Conservation (phyloP, 2,329 filamentous ascomycete genomes). For the Cadophora malorum region DNA sequence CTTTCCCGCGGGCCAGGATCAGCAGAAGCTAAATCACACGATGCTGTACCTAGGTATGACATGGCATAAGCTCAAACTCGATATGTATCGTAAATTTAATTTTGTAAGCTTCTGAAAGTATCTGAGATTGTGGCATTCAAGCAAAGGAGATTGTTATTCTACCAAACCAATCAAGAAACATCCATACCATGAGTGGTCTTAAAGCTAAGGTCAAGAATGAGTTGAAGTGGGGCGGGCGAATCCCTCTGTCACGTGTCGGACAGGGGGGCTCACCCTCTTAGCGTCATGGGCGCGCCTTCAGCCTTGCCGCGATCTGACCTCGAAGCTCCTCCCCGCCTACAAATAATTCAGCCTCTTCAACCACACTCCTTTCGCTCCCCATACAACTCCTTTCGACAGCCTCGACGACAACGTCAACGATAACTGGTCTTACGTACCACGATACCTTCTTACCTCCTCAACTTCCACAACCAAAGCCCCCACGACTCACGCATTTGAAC, state of each 20-base stretch:
- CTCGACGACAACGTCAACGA: constrained; percentile 1
- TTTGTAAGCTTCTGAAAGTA: no score
- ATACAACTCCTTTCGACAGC: not conserved
- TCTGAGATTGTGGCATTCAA: no score
- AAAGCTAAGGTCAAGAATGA: not conserved
- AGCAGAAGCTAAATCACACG: constrained; percentile 14
- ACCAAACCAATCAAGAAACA: no score
- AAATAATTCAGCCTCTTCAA: not conserved
- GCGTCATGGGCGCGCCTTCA: constrained; percentile 4
- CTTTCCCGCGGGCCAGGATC: not conserved
- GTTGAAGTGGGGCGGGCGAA: not conserved
- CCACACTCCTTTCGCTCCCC: constrained; percentile 15
- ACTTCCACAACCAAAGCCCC: not conserved
- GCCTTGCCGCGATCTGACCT: constrained; percentile 7
- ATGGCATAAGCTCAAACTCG: constrained; percentile 2
- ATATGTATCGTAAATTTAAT: not conserved
- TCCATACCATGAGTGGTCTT: not conserved
- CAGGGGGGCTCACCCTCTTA: not conserved
- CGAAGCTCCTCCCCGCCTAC: not conserved
- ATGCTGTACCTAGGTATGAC: not conserved
- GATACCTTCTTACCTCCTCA: not conserved
- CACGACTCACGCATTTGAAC: not conserved
- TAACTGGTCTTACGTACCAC: not conserved
- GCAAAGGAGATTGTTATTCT: no score
- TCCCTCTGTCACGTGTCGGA: not conserved